Percentiles rank a stretch among this genome's conserved stretches.
Conservation (phyloP, 306 rosid species). For the Inga oerstediana region DNA sequence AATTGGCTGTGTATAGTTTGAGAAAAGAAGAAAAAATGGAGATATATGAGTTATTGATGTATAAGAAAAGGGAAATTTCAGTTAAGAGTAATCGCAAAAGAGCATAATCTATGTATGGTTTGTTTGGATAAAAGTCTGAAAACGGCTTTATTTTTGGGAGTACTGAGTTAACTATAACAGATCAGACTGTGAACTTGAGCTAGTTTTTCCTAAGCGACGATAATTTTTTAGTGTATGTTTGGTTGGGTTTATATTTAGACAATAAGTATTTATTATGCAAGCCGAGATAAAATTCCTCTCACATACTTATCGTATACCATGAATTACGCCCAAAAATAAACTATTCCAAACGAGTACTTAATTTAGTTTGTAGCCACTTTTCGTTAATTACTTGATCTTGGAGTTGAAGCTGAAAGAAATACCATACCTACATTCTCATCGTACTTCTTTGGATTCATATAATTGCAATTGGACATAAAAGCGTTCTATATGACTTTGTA, state of each 20-base stretch:
- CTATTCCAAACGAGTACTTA: too few species aligned
- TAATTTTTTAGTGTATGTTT: too few species aligned
- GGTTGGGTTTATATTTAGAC: too few species aligned
- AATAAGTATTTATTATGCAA: too few species aligned
- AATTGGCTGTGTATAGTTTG: constrained; percentile 25
- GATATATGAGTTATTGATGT: constrained; percentile 15
- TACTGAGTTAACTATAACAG: constrained; percentile 22
- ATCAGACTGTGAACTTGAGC: neutral
- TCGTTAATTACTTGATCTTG: constrained; percentile 4
- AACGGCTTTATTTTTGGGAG: constrained; percentile 1
- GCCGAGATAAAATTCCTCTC: too few species aligned
- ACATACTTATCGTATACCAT: too few species aligned
- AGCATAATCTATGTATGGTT: constrained; percentile 10
- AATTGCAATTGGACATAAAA: constrained; percentile 4
- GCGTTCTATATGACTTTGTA: neutral
- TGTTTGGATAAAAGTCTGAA: constrained; percentile 6
- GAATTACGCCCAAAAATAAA: too few species aligned
- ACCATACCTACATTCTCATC: neutral
- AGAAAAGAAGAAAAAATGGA: neutral
- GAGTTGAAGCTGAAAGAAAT: constrained; percentile 26
- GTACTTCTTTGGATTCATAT: constrained; percentile 24
- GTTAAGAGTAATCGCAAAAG: constrained; percentile 13
- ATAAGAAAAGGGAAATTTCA: neutral
- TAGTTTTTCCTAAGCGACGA: too few species aligned
- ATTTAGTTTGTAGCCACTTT: neutral